Conservation (phyloP, 345 rosid species). For the Gossypium thurberi region DNA sequence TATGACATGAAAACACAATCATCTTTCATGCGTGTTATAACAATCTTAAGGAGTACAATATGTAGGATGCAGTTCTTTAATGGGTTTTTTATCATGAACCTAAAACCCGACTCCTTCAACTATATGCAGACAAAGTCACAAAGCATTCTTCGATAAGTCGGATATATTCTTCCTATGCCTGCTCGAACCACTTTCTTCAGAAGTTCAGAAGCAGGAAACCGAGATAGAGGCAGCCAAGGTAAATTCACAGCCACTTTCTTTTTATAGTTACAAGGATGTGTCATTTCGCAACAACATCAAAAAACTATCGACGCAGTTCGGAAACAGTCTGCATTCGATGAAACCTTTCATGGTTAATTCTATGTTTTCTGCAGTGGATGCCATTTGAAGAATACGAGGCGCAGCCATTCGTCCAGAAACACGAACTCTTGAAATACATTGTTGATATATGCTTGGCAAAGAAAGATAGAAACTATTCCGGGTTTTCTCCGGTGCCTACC, state of each 20-base stretch:
- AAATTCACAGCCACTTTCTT: slow-evolving; percentile 1
- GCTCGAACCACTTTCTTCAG: slow-evolving; percentile 57
- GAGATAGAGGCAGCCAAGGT: slow-evolving; percentile 77
- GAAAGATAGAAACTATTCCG: slow-evolving; percentile 23
- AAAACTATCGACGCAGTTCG: neutral
- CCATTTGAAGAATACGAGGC: slow-evolving; percentile 35
- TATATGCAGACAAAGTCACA: slow-evolving; percentile 30
- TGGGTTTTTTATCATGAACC: neutral
- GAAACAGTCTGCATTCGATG: neutral
- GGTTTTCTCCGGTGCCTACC: slow-evolving; percentile 25
- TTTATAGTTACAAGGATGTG: neutral
- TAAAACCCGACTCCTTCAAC: neutral
- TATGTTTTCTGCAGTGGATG: slow-evolving; percentile 59
- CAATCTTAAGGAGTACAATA: neutral
- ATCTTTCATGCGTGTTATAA: neutral
- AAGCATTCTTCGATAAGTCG: slow-evolving; percentile 60
- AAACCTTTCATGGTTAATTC: neutral
- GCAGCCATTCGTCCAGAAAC: slow-evolving; percentile 25
- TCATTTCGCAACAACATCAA: neutral
- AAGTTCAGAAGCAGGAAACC: slow-evolving; percentile 53
- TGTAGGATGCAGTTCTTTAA: no score
- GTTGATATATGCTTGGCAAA: slow-evolving; percentile 30
- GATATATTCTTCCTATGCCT: slow-evolving; percentile 74
- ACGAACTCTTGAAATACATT: slow-evolving; percentile 30
- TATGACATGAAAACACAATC: neutral